These are phyloP conservation scores for Thyridium curvatum DNA, from an alignment of 2,329 filamentous ascomycete species.

Conservation along the genomic window DNA sequence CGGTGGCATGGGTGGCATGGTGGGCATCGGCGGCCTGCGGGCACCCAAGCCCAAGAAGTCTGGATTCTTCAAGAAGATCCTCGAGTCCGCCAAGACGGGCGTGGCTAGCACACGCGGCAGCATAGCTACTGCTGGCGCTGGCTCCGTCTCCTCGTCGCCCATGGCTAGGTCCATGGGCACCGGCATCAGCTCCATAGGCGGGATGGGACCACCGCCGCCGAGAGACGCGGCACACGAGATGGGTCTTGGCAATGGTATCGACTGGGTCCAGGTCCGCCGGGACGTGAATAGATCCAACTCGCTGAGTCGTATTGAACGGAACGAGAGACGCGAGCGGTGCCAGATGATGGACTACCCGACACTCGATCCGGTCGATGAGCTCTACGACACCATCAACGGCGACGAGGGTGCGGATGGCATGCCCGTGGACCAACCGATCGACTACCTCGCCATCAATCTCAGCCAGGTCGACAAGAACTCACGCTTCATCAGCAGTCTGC, in stretches of 20 bases:
- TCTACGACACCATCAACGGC: conserved; percentile 79
- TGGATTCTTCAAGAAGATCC: conserved; percentile 92
- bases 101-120: conserved; percentile 85
- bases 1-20: conserved; percentile 32
- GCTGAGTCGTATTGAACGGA: conserved; percentile 78
- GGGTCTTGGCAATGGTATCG: conserved; percentile 58
- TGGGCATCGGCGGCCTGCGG: conserved; percentile 71
- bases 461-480: conserved; percentile 92
- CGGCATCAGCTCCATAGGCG: conserved; percentile 36
- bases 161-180: conserved; percentile 33
- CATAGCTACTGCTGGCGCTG: conserved; percentile 55
- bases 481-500: conserved; percentile 78
- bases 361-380: conserved; percentile 81
- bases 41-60: conserved; percentile 73
- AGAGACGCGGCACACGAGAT: conserved; percentile 61
- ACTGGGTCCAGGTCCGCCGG: conserved; percentile 96
- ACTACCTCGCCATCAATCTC: conserved; percentile 76
- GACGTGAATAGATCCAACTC: conserved; percentile 96
- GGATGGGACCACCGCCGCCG: conserved; percentile 9
- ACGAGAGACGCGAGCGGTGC: conserved; percentile 80
- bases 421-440: conserved; percentile 73
- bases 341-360: conserved; percentile 91
- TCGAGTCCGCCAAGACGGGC: conserved; percentile 89
- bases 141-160: conserved; percentile 31
- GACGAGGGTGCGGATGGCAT: conserved; percentile 84